Base-by-base conservation (phyloP, 2,329 filamentous ascomycete species). In the Aureobasidium vineae region DNA sequence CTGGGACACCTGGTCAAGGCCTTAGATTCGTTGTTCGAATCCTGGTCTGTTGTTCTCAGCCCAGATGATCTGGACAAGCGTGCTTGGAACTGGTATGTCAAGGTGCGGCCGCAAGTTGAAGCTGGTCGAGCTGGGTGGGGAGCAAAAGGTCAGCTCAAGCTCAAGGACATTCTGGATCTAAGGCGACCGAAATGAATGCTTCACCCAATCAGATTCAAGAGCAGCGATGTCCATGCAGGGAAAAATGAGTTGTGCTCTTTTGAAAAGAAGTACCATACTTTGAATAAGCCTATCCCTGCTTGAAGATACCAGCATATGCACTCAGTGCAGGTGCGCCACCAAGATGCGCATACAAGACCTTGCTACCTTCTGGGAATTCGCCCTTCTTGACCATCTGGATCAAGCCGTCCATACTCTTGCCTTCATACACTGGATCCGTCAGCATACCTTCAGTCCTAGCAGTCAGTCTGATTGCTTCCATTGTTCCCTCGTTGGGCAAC, bases 1-100 rank as follows among this genome's bases (percentile, higher is more conserved):
- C 78, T 95, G 1, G 86, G 86, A 0, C 78, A 88, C 66, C 76
- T 96, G 3, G 80, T 96, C 0, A 88, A 86, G 3, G 88, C 90
- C 0, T 79, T 96, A 66, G 85, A 92, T 68, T 75, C 91, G 23
- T 75, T 96, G 1, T 92, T 87, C 72, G 81, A 83, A 54, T 94
- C 90, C 68, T 96, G 92, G 92, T 82, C 83, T 0, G 77, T 15
- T 7, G 49, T 86, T 36, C 75, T 96, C 40, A 82, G 77, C 31
- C 78, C 79, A 4, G 81, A 84, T 19, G 90, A 96, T 72, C 79
- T 96, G 63, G 90, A 96, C 74, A 83, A 83, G 68, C 84, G 87
- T 67, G 90, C 91, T 21, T 96, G 91, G 90, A 80, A 80, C 13
- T 96, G 92, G 92, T 96, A 96, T 76, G 81, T 89, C 1, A 83